These are phyloP conservation scores for Vitis rotundifolia DNA, from an alignment of 164 flowering plant genomes.

Conservation along the genomic window DNA sequence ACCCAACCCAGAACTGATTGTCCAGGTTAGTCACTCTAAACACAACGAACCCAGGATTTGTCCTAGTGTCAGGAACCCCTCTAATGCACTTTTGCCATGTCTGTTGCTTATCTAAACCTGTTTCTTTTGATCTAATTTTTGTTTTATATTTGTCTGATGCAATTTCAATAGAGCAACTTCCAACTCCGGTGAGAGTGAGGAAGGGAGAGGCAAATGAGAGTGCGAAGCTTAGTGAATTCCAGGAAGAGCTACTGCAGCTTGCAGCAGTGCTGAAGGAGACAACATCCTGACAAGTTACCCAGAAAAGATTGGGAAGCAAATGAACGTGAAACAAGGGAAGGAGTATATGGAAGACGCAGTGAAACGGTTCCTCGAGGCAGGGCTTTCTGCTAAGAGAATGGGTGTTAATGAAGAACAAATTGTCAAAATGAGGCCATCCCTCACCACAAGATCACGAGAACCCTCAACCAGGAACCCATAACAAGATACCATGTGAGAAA, in stretches of 20 bases:
- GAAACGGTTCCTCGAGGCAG: constrained; percentile 66
- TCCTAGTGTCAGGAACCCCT: too few species aligned
- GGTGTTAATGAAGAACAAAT: constrained; percentile 71
- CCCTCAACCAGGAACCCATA: constrained; percentile 9
- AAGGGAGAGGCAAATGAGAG: constrained; percentile 57
- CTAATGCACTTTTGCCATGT: too few species aligned
- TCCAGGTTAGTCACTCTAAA: constrained; percentile 43
- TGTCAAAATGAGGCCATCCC: constrained; percentile 77
- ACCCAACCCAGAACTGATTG: constrained; percentile 80
- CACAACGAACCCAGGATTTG: too few species aligned
- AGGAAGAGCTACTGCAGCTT: constrained; percentile 73
- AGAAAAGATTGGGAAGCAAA: constrained; percentile 42
- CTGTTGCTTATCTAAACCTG: too few species aligned
- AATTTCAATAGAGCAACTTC: constrained; percentile 51
- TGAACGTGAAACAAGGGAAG: constrained; percentile 71
- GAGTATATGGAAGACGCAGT: constrained; percentile 71
- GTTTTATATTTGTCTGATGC: not conserved
- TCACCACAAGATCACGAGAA: constrained; percentile 53
- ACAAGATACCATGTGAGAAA: not conserved
- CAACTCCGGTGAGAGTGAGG: constrained; percentile 64
- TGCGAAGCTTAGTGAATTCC: constrained; percentile 70
- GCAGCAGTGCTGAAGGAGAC: constrained; percentile 83
- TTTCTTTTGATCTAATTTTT: not conserved
- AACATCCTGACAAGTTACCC: constrained; percentile 46
- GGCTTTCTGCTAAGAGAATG: constrained; percentile 57